A percentile compares a stretch with the other conserved stretches of the same genome.
Conservation (phyloP, 805 yeast genomes). For the Barnettozyma sp. region DNA sequence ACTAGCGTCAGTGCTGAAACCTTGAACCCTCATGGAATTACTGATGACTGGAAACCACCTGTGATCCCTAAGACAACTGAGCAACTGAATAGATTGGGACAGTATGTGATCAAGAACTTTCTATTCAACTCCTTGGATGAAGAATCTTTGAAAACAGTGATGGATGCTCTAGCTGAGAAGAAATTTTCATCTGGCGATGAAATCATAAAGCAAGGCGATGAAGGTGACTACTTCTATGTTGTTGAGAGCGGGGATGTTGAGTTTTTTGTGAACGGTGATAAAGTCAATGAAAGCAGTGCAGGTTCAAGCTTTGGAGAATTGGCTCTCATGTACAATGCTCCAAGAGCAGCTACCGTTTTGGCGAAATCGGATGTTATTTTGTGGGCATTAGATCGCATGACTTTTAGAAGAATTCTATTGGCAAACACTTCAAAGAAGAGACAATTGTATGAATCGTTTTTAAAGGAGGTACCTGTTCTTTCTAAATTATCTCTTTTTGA, state of each 20-base stretch:
- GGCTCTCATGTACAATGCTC: slow-evolving; percentile 95
- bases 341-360: slow-evolving; percentile 91
- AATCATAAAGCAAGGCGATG: slow-evolving; percentile 86
- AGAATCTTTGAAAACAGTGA: slow-evolving; percentile 67
- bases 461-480: slow-evolving; percentile 80
- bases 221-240: slow-evolving; percentile 87
- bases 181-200: slow-evolving; percentile 49
- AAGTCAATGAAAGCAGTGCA: slow-evolving; percentile 69
- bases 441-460: slow-evolving; percentile 80
- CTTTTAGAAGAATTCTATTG: slow-evolving; percentile 84
- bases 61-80: slow-evolving; percentile 53
- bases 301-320: slow-evolving; percentile 95
- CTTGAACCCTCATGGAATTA: slow-evolving; percentile 63
- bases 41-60: slow-evolving; percentile 66
- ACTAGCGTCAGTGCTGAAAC: slow-evolving; percentile 90
- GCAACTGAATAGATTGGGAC: slow-evolving; percentile 62
- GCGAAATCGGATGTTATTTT: slow-evolving; percentile 66
- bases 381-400: slow-evolving; percentile 91
- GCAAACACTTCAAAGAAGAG: slow-evolving; percentile 91
- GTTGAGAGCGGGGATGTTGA: slow-evolving; percentile 82
- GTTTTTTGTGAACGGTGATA: slow-evolving; percentile 56
- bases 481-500: slow-evolving; percentile 68
- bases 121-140: slow-evolving; percentile 78
- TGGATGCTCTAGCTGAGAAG: slow-evolving; percentile 79
- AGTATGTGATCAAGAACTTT: slow-evolving; percentile 72